Base-by-base conservation (phyloP, 176 grass and related monocot species). In the Raddia guianensis region DNA sequence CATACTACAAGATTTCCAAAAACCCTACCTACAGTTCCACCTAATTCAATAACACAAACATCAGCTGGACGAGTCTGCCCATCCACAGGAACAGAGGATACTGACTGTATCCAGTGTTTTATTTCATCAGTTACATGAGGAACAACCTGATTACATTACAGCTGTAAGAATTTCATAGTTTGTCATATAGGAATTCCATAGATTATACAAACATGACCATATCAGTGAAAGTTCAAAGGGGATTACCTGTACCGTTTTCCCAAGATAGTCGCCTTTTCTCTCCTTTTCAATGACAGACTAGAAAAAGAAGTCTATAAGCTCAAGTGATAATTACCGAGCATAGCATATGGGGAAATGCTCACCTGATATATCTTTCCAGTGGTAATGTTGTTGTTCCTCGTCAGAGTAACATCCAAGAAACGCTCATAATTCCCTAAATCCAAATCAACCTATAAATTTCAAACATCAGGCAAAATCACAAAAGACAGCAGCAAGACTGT, bases 321-420 rank as follows among this genome's bases (percentile, higher is more conserved):
- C 34, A 77, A 66, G 52, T 60, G 34, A 66, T 19, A 78, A 86
- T 27, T 37, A 54, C 6, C 12, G 85, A 81, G 12, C 42, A 81
- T 61, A 72, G 70, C 47, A 5, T 5, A 13, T 42, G 52, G 45
- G 3, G n/a, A 57, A 1, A 51, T 37, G 79, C 76, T 87, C 50
- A 82, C 95, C 92, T 95, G 96, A 85, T 98, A 98, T 89, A 98
- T 93, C 78, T 98, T 98, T 75, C 96, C 96, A 7, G 90, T 98
- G 63, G 96, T 98, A 77, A 98, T 91, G 82, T 98, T 98, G 84
- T 95, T 98, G 61, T 88, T 88, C 81, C 84, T 93, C 0, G 92
- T 98, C 64, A 98, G 84, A 44, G 86, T 98, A 21, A 98, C 82
- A 93, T 98, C 96, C 67, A 98, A 72, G 75, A 98, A 98, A 63